Conservation (phyloP, 805 yeast genomes). For the Pichia thaimueangensis region DNA sequence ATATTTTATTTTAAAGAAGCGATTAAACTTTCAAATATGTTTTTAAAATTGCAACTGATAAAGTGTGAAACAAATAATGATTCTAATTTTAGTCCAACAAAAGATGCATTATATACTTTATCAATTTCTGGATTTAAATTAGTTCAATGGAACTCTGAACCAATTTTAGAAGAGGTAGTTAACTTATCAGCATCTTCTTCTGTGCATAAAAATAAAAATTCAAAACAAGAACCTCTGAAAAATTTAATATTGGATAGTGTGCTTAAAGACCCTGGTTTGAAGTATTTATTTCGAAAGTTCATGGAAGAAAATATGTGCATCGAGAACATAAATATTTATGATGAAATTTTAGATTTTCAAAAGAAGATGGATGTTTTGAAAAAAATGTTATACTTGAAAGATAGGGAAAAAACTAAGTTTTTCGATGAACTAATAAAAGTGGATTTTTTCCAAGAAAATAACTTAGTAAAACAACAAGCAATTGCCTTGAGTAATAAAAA, state of each 20-base stretch:
- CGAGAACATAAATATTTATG: conserved; percentile 71
- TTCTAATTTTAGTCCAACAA: conserved; percentile 19
- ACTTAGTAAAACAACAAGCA: background rate
- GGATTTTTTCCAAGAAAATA: conserved; percentile 1
- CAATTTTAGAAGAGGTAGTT: too few relatives aligned
- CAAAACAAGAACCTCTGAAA: background rate
- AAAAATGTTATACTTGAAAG: conserved; percentile 31
- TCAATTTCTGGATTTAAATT: conserved; percentile 19
- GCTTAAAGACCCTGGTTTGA: conserved; percentile 68
- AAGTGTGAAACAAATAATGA: conserved; percentile 26
- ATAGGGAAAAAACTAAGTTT: conserved; percentile 18
- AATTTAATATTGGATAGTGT: conserved; percentile 32
- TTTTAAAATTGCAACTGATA: conserved; percentile 43
- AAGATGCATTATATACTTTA: conserved; percentile 21
- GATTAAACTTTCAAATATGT: conserved; percentile 41
- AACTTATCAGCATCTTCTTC: background rate
- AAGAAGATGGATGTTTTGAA: conserved; percentile 40
- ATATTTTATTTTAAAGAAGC: conserved; percentile 49
- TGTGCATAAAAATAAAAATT: background rate
- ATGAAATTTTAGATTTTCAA: conserved; percentile 48
- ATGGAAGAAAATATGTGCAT: conserved; percentile 57
- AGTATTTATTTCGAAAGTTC: conserved; percentile 61
- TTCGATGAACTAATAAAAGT: conserved; percentile 2
- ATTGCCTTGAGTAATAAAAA: conserved; percentile 21
- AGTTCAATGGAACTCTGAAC: conserved; percentile 18